Conservation (phyloP, 208 protist genomes). For the Leishmania aethiopica region DNA sequence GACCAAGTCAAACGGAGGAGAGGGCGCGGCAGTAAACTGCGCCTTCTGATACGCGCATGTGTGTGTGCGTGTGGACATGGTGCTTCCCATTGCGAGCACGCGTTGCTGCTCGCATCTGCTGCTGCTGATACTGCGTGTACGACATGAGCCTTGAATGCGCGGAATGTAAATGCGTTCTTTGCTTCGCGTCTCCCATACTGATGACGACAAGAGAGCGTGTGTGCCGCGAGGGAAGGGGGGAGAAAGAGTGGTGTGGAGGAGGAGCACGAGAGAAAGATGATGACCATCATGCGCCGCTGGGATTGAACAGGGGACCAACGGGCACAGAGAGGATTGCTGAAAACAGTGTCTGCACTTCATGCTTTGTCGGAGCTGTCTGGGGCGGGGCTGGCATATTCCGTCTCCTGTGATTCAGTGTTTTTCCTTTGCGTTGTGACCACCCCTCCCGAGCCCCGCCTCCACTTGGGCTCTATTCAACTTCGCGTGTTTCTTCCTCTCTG, state of each 20-base stretch:
- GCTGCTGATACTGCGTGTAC: background rate
- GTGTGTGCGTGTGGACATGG: background rate
- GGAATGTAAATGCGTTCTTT: background rate
- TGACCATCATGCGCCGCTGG: no score
- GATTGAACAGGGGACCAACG: background rate
- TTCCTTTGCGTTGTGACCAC: background rate
- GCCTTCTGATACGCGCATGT: background rate
- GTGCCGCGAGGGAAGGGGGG: background rate
- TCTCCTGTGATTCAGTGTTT: no score
- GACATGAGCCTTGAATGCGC: background rate
- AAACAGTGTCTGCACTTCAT: background rate
- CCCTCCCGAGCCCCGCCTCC: background rate
- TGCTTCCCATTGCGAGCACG: background rate
- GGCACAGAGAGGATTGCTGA: background rate
- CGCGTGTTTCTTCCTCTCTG: background rate
- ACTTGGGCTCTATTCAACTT: background rate
- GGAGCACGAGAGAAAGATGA: no score
- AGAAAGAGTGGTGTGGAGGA: background rate
- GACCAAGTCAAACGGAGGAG: slow-evolving; percentile 6
- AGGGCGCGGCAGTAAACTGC: background rate
- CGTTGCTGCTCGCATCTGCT: background rate
- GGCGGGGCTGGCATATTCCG: background rate
- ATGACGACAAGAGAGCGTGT: background rate
- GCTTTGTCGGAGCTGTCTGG: background rate
- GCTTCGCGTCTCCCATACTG: background rate